Evolutionary conservation across 176 grass and related monocot genomes (phyloP), one percentile per base, ranked within the genome.

Genomic region (Calamus simplicifolius): DNA sequence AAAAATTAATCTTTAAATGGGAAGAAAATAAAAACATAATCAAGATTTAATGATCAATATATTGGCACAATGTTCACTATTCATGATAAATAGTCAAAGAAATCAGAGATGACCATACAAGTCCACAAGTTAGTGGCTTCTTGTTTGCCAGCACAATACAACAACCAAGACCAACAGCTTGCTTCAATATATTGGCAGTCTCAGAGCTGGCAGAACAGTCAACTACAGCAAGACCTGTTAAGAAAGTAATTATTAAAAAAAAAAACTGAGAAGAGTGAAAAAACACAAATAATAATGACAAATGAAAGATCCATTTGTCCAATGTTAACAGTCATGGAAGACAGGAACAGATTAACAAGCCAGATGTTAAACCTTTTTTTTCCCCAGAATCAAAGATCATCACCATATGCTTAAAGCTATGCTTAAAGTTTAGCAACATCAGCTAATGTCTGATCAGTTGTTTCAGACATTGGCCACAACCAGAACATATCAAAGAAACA

Each of bases 161-260:
- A 54, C 80, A 90, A 56, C 92, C 87, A 58, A 72, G 66, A 31
- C 55, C 62, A 23, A 81, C 58, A 1, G 77, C 83, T 57, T 78
- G 52, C 54, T 85, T 90, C 61, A 96, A 69, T 69, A 82, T 51
- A 65, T 31, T 50, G 73, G 88, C 68, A 13, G 83, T 90, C 18
- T 90, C 77, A 51, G 77, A 73, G 51, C 83, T 96, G 53, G 92
- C 92, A 77, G 92, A 85, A 60, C 92, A 96, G 55, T 96, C 92
- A 77, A 87, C 86, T 65, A 96, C 69, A 25, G 72, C 80, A 67
- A 96, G 63, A 77, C 92, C 92, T 96, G 71, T 25, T 49, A 61
- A 6, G 63, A 28, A 35, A 25, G 49, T 78, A 56, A 27, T 63
- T 49, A 19, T 50, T 19, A 50, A 61, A 2, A 51, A 26, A 7